Evolutionary conservation across 2,329 filamentous ascomycete genomes (phyloP).

Genomic region (Penicillium sp.): DNA sequence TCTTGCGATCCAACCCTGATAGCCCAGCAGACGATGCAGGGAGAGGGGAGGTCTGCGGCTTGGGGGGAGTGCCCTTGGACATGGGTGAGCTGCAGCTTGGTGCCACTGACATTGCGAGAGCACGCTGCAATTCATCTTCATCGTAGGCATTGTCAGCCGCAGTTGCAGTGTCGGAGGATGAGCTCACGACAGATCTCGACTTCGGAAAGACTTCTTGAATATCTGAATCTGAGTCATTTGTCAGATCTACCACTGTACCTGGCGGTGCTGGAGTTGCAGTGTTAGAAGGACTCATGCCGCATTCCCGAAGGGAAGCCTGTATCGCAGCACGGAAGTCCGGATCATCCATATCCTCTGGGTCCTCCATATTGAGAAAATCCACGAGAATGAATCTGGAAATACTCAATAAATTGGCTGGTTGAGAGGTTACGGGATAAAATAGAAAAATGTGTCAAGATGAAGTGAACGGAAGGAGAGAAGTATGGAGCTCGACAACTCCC

Average conservation of each 20-base stretch:
- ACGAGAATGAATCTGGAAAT: background rate
- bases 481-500: background rate
- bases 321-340: constrained; percentile 23
- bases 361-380: background rate
- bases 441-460: background rate
- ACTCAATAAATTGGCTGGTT: background rate
- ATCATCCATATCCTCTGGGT: constrained; percentile 13
- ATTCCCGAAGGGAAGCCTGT: constrained; percentile 24
- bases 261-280: background rate
- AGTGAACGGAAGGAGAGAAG: constrained; percentile 1
- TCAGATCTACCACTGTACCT: constrained; percentile 35
- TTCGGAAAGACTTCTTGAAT: constrained; percentile 27
- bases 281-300: background rate
- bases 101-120: constrained; percentile 38
- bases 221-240: constrained; percentile 32
- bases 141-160: constrained; percentile 23
- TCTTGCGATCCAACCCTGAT: constrained; percentile 68
- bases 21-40: constrained; percentile 23
- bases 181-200: constrained; percentile 28
- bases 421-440: background rate
- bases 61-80: background rate
- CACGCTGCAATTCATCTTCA: constrained; percentile 39
- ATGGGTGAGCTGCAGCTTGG: constrained; percentile 4
- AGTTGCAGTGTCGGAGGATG: constrained; percentile 13
- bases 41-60: background rate